Evolutionary conservation across 352 stramenopile genomes (phyloP).

Genomic region (Phytophthora gonapodyides): DNA sequence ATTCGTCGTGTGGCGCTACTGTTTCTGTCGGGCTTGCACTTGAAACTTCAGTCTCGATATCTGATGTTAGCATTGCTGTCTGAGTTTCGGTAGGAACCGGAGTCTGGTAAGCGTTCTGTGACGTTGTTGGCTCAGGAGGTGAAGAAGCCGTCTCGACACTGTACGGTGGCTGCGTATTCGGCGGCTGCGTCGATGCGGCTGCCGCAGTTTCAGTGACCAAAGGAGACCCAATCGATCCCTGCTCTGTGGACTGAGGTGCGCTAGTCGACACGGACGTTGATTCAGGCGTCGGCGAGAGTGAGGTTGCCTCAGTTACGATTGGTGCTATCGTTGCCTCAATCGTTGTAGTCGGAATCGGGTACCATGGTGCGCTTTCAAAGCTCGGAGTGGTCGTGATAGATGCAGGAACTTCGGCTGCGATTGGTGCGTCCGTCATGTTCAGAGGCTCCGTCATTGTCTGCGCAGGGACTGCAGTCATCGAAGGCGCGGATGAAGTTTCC

Average conservation of each 20-base stretch:
- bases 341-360: constrained; percentile 5
- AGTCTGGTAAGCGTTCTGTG: constrained; percentile 4
- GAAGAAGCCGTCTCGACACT: constrained; percentile 1
- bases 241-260: not conserved
- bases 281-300: not conserved
- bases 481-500: too few species aligned
- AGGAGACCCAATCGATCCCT: not conserved
- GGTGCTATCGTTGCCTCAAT: not conserved
- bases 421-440: not conserved
- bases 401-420: not conserved
- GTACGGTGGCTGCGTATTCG: constrained; percentile 3
- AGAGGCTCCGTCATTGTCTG: not conserved
- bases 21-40: not conserved
- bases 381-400: constrained; percentile 2
- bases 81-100: constrained; percentile 17
- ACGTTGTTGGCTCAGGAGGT: not conserved
- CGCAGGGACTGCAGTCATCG: not conserved
- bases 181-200: constrained; percentile 2
- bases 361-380: not conserved
- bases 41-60: not conserved
- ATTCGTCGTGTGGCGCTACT: not conserved
- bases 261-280: not conserved
- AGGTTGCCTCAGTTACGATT: not conserved
- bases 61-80: constrained; percentile 3
- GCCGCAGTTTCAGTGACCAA: not conserved